phyloP scores from a whole-genome alignment of 306 rosid species.

The Ziziphus jujuba region DNA sequence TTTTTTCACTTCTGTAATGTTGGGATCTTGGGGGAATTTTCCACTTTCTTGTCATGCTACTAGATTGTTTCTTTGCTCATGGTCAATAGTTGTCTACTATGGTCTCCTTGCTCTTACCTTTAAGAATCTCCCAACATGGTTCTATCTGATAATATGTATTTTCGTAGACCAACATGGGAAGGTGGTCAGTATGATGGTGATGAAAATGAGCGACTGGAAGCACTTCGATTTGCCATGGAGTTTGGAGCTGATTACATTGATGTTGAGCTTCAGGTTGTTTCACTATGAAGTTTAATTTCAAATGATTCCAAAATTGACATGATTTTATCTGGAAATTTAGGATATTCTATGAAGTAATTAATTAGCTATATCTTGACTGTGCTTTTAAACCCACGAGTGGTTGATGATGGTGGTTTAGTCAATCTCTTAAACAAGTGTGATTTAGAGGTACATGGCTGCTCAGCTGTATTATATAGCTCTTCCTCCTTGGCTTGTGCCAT shows the following conservation, averaged over 20 bases:
- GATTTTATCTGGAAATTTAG: neutral
- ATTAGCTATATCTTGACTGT: neutral
- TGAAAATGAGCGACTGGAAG: slow-evolving; percentile 63
- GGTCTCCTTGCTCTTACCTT: neutral
- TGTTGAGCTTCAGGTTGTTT: slow-evolving; percentile 77
- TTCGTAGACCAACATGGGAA: slow-evolving; percentile 78
- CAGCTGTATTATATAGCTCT: too few species aligned
- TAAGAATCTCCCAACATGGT: neutral
- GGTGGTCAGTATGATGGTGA: slow-evolving; percentile 87
- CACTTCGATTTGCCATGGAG: slow-evolving; percentile 68
- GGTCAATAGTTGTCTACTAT: neutral
- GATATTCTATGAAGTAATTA: neutral
- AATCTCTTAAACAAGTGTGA: neutral
- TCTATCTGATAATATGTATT: slow-evolving; percentile 19
- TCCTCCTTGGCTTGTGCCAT: neutral
- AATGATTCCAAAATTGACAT: slow-evolving; percentile 10
- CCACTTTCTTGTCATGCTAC: neutral
- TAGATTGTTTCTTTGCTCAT: neutral
- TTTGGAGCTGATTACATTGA: slow-evolving; percentile 85
- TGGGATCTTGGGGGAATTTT: too few species aligned
- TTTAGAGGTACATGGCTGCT: neutral
- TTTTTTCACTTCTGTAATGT: too few species aligned
- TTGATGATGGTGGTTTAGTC: slow-evolving; percentile 12
- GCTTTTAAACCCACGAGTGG: neutral
- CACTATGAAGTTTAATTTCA: slow-evolving; percentile 2